These are phyloP conservation scores for Cornus controversa DNA, from an alignment of 148 eudicot genomes.

Conservation along the genomic window DNA sequence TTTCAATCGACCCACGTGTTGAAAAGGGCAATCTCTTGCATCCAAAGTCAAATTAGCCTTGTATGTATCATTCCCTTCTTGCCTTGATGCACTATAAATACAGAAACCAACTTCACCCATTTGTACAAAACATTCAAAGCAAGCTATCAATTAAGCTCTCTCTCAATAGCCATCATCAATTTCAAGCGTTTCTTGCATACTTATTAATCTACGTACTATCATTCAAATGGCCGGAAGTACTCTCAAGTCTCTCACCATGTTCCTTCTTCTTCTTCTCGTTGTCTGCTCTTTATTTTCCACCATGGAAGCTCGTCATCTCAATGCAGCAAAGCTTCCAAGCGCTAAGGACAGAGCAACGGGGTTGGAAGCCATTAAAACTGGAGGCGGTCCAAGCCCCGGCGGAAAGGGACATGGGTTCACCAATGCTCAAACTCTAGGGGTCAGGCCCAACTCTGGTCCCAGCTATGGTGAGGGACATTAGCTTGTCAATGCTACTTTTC, in stretches of 20 bases:
- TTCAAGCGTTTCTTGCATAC: no score
- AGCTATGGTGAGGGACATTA: no score
- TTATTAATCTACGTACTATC: no score
- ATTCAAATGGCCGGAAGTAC: conserved; percentile 14
- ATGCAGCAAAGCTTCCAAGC: background rate
- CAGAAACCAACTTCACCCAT: background rate
- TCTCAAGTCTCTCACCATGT: background rate
- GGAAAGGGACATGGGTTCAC: conserved; percentile 25
- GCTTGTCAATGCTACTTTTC: no score
- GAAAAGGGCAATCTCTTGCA: background rate
- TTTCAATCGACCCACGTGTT: conserved; percentile 15
- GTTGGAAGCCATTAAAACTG: conserved; percentile 17
- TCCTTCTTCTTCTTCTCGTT: conserved; percentile 5
- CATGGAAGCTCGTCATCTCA: conserved; percentile 21
- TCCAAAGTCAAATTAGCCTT: no score
- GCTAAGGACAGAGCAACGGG: background rate
- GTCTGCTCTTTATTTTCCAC: background rate
- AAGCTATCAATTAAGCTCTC: background rate
- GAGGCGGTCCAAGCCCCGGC: conserved; percentile 20
- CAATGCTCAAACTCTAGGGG: conserved; percentile 13
- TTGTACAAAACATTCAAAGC: background rate
- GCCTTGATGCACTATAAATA: background rate
- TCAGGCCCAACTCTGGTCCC: conserved; percentile 20
- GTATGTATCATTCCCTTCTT: no score
- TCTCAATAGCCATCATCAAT: background rate